A percentile compares a stretch with the other conserved stretches of the same genome.
These are phyloP conservation scores for Ogataea zsoltii DNA, from an alignment of 805 yeast genomes.

Conservation along the genomic window DNA sequence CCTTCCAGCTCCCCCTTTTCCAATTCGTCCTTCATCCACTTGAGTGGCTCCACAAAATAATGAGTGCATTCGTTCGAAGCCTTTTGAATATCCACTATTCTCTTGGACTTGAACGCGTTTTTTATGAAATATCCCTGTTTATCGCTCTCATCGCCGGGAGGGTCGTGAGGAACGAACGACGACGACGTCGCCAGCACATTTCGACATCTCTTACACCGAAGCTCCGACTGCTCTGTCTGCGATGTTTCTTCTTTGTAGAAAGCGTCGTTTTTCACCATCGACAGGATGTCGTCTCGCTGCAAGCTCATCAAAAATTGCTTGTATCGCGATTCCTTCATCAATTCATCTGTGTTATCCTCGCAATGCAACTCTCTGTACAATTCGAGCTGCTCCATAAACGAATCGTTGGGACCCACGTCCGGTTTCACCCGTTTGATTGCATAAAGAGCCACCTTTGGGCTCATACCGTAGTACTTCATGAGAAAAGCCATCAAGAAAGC, in stretches of 20 bases:
- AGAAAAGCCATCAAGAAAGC: slow-evolving; percentile 47
- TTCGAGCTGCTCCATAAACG: slow-evolving; percentile 71
- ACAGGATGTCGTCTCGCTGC: slow-evolving; percentile 25
- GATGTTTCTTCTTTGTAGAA: slow-evolving; percentile 11
- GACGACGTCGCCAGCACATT: slow-evolving; percentile 62
- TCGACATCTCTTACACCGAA: slow-evolving; percentile 86
- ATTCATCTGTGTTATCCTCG: slow-evolving; percentile 38
- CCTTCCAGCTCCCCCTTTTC: slow-evolving; percentile 81
- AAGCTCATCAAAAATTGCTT: slow-evolving; percentile 43
- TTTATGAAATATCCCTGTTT: slow-evolving; percentile 66
- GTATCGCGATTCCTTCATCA: slow-evolving; percentile 31
- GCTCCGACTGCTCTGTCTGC: slow-evolving; percentile 13
- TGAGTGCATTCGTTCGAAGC: slow-evolving; percentile 75
- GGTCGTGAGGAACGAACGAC: slow-evolving; percentile 63
- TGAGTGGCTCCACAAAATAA: slow-evolving; percentile 81
- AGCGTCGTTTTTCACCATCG: slow-evolving; percentile 17
- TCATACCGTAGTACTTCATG: slow-evolving; percentile 55
- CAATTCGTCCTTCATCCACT: slow-evolving; percentile 88
- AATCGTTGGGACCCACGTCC: slow-evolving; percentile 67
- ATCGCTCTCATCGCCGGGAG: slow-evolving; percentile 59
- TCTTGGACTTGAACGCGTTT: slow-evolving; percentile 59
- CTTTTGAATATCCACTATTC: slow-evolving; percentile 57
- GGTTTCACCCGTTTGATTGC: slow-evolving; percentile 70
- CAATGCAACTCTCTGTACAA: slow-evolving; percentile 50
- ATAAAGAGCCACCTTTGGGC: slow-evolving; percentile 62